Percentiles rank a stretch among this genome's conserved stretches.
Conservation (phyloP, 345 rosid genomes). For the Boechera stricta region DNA sequence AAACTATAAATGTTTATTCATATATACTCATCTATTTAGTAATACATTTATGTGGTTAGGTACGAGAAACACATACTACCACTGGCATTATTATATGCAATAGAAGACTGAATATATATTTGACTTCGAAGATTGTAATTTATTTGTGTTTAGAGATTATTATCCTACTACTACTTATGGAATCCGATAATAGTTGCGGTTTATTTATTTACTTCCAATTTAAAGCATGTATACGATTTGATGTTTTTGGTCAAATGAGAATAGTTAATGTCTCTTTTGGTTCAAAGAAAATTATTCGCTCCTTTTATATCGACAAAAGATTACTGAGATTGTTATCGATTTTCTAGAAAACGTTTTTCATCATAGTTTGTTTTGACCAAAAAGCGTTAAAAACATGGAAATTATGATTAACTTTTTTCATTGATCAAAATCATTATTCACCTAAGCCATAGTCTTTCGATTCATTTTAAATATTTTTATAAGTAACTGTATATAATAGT, state of each 20-base stretch:
- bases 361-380: conserved; percentile 32
- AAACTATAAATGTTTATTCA: neutral
- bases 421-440: neutral
- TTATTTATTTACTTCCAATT: neutral
- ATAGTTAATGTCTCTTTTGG: conserved; percentile 30
- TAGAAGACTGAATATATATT: neutral
- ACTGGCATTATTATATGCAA: neutral
- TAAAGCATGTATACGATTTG: neutral
- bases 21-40: neutral
- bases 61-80: conserved; percentile 19
- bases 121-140: neutral
- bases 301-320: conserved; percentile 6
- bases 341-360: conserved; percentile 33
- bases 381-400: conserved; percentile 23
- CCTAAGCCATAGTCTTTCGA: neutral
- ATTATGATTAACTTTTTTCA: conserved; percentile 19
- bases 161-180: neutral
- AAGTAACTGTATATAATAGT: neutral
- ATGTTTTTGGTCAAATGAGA: conserved; percentile 34
- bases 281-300: conserved; percentile 15
- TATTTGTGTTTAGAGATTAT: neutral
- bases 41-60: conserved; percentile 18
- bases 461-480: neutral
- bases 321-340: conserved; percentile 4
- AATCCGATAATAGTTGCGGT: neutral